phyloP scores from a whole-genome alignment of 139 green algal species.

The Chlamydomonas schloesseri region DNA sequence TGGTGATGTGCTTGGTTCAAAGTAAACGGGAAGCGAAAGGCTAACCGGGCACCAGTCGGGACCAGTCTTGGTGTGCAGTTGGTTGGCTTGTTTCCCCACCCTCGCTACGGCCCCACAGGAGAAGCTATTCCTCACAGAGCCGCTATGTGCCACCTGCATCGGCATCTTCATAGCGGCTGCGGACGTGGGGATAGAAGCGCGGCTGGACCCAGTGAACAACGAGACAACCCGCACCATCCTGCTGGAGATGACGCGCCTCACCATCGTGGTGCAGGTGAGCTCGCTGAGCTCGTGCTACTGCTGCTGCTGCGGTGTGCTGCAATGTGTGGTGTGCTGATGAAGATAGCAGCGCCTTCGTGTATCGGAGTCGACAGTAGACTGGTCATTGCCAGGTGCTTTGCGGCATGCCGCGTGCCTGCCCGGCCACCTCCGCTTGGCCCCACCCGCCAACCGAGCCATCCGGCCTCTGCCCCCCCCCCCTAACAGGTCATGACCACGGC shows the following conservation, averaged over 20 bases:
- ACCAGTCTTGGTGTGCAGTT: too few relatives aligned
- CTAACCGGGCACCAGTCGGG: too few relatives aligned
- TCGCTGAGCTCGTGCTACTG: too few relatives aligned
- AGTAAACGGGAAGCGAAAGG: too few relatives aligned
- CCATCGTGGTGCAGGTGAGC: neutral
- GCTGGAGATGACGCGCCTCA: neutral
- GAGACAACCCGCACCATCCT: neutral
- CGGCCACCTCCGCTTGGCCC: too few relatives aligned
- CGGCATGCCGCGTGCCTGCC: too few relatives aligned
- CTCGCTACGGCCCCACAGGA: neutral
- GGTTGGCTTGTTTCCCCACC: too few relatives aligned
- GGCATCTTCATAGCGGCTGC: neutral
- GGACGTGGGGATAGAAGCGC: neutral
- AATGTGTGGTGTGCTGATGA: too few relatives aligned
- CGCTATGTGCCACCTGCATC: neutral
- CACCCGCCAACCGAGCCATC: too few relatives aligned
- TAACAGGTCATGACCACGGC: neutral
- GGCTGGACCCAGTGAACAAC: neutral
- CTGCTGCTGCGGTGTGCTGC: neutral
- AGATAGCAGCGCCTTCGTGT: too few relatives aligned
- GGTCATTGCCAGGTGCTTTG: too few relatives aligned
- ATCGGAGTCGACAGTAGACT: too few relatives aligned
- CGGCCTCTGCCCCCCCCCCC: neutral
- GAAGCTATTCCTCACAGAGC: neutral
- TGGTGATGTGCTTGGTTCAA: neutral